Base-by-base conservation (phyloP, 2,329 filamentous ascomycete species). In the Pseudocercospora eumusae region DNA sequence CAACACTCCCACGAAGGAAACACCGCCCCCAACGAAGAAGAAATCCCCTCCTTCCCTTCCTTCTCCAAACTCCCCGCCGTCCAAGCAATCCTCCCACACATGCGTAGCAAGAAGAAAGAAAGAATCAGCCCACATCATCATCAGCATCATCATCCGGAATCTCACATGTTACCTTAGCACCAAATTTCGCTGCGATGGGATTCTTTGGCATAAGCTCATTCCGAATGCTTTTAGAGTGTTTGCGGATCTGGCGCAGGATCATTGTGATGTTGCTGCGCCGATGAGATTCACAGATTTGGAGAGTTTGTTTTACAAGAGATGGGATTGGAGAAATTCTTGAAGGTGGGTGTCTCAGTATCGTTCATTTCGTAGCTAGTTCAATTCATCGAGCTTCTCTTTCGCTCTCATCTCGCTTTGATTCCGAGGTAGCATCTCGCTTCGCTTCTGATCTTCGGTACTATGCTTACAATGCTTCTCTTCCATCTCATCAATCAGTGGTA, bases 371-470 rank as follows among this genome's bases (percentile, higher is more conserved):
- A 56, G 59, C 62, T 62, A 56, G 18, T 58, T 58, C 28, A 54
- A 54, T 54, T 54, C 52, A 40, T 54, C 52, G 52, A 57, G 57
- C 57, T 58, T 53, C 28, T 49, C 7, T 49, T 8, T 49, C 25
- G 52, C 33, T 55, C 61, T 57, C 61, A 60, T 63, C 61, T 27
- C 57, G 61, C 61, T 60, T 63, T 60, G 57, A 31, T 60, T 63
- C 55, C 61, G 61, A 63, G 61, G 61, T 63, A 63, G 61, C 61
- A 55, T 63, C 61, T 63, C 61, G 61, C 57, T 61, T 45, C 54
- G 33, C 50, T 53, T 25, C 23, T 47, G 54, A 40, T 20, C 33
- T 49, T 55, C 57, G 47, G 60, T 28, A 57, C 61, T 63, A 60
- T 63, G 45, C 61, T 49, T 63, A 58, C 57, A 60, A 10, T 31